Conservation (phyloP, 169 alveolate genomes). For the Eimeria nieschulzi region DNA sequence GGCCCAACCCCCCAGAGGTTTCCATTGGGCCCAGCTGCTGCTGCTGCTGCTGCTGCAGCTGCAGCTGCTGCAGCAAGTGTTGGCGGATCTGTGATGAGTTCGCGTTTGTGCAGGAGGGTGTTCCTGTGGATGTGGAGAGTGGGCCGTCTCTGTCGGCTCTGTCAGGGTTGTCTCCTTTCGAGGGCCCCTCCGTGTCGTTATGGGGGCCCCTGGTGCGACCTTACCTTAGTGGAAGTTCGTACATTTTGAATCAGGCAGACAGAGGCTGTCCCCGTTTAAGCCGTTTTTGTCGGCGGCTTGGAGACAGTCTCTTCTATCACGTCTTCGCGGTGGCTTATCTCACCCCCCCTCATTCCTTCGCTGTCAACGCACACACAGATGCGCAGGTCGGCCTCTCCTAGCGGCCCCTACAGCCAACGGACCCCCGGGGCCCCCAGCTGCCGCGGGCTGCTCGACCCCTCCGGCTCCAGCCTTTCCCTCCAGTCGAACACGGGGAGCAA, state of each 20-base stretch:
- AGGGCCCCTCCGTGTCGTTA: not conserved
- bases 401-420: too few relatives aligned
- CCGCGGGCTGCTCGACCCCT: too few relatives aligned
- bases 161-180: not conserved
- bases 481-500: too few relatives aligned
- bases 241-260: conserved; percentile 76
- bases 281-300: conserved; percentile 52
- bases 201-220: conserved; percentile 16
- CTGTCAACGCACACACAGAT: conserved; percentile 76
- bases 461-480: too few relatives aligned
- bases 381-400: conserved; percentile 60
- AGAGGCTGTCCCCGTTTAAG: not conserved
- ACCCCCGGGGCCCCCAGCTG: too few relatives aligned
- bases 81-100: not conserved
- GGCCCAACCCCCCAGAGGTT: too few relatives aligned
- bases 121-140: not conserved
- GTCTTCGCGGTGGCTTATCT: conserved; percentile 75
- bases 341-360: conserved; percentile 74
- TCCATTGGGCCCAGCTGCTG: too few relatives aligned
- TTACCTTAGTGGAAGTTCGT: conserved; percentile 40
- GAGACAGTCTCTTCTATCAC: conserved; percentile 36
- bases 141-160: not conserved
- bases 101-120: not conserved
- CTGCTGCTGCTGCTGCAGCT: not conserved
- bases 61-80: not conserved